These are phyloP conservation scores for Chrysoporthe deuterocubensis DNA, from an alignment of 2,329 filamentous ascomycete species.

Conservation along the genomic window DNA sequence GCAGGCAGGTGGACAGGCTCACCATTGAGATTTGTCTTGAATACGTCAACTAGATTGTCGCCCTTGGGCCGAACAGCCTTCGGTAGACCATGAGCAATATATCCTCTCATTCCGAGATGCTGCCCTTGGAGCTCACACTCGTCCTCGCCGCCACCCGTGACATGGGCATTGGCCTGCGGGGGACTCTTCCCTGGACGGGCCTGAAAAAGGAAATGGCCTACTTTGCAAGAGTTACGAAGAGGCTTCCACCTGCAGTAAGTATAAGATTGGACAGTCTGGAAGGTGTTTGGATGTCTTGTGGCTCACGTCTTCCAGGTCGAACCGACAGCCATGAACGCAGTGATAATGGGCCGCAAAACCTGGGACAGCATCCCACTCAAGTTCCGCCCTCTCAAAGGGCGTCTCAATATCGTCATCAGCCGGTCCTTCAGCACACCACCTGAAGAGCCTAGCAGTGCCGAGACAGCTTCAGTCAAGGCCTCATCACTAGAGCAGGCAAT, in stretches of 20 bases:
- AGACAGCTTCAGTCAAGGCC: constrained; percentile 60
- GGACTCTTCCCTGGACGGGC: constrained; percentile 85
- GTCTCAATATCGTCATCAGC: constrained; percentile 83
- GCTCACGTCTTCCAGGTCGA: constrained; percentile 35
- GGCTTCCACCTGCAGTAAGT: constrained; percentile 51
- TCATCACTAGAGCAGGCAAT: constrained; percentile 64
- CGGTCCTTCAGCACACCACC: constrained; percentile 46
- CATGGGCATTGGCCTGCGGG: constrained; percentile 85
- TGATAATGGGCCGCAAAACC: constrained; percentile 97
- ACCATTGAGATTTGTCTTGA: not conserved
- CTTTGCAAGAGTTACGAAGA: constrained; percentile 87
- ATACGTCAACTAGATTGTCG: not conserved
- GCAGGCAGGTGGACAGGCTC: not conserved
- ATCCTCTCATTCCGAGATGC: constrained; percentile 20
- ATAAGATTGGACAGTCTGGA: not conserved
- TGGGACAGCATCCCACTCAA: constrained; percentile 85
- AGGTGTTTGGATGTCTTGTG: not conserved
- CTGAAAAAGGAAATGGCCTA: constrained; percentile 93
- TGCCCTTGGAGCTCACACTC: constrained; percentile 72
- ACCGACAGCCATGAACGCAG: constrained; percentile 62
- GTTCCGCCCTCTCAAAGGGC: constrained; percentile 78
- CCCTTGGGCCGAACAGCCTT: not conserved
- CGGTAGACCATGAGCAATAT: not conserved
- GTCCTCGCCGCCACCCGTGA: constrained; percentile 90
- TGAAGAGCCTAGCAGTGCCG: constrained; percentile 28